A percentile compares a stretch with the other conserved stretches of the same genome.
phyloP scores from a whole-genome alignment of 441 rosid genomes.

The Daphne laureola region DNA sequence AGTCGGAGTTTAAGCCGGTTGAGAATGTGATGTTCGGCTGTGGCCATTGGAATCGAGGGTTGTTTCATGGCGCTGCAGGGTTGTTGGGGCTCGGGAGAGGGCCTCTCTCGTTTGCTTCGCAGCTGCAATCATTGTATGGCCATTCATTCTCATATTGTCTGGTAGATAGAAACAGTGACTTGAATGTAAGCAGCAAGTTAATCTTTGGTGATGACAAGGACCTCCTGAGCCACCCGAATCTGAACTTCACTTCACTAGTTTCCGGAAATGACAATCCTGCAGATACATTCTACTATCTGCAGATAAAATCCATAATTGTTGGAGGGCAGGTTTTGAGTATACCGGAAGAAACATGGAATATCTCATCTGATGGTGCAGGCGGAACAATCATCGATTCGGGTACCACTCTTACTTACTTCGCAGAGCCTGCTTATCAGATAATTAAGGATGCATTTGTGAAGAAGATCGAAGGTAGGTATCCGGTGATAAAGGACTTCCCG shows the following conservation, averaged over 20 bases:
- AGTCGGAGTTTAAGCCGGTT: slow-evolving; percentile 40
- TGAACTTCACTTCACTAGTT: slow-evolving; percentile 73
- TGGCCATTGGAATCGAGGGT: slow-evolving; percentile 92
- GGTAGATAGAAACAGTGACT: slow-evolving; percentile 74
- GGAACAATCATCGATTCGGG: slow-evolving; percentile 96
- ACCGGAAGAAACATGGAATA: slow-evolving; percentile 62
- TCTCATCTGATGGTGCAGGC: slow-evolving; percentile 52
- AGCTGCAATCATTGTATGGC: slow-evolving; percentile 73
- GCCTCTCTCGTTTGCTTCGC: slow-evolving; percentile 76
- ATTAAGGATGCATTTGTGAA: slow-evolving; percentile 56
- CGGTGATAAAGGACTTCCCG: slow-evolving; percentile 43
- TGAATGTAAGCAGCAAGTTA: slow-evolving; percentile 77
- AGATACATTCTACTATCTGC: slow-evolving; percentile 80
- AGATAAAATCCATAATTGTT: slow-evolving; percentile 60
- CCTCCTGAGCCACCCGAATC: slow-evolving; percentile 47
- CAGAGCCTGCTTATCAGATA: slow-evolving; percentile 66
- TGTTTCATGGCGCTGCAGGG: slow-evolving; percentile 77
- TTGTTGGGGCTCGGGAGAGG: slow-evolving; percentile 85
- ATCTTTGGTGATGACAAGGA: slow-evolving; percentile 84
- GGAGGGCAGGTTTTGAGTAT: slow-evolving; percentile 55
- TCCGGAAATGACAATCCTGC: slow-evolving; percentile 47
- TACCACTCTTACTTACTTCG: slow-evolving; percentile 77
- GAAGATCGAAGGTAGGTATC: slow-evolving; percentile 48
- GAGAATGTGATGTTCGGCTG: slow-evolving; percentile 87
- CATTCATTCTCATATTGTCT: slow-evolving; percentile 84